A percentile compares a stretch with the other conserved stretches of the same genome.
Conservation (phyloP, 129 eudicot genomes). For the Flaveria brownii region DNA sequence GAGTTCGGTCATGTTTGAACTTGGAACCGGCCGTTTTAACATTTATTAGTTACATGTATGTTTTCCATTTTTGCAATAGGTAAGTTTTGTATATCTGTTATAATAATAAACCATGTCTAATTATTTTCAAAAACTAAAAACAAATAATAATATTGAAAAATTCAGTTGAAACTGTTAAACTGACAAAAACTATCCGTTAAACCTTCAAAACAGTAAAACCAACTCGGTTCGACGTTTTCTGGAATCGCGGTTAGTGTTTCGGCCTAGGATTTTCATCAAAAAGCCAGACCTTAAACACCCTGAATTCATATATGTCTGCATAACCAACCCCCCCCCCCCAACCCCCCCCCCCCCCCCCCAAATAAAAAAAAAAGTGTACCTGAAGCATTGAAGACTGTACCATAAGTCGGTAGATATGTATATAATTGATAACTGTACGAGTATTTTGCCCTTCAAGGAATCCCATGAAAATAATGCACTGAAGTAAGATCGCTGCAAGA, state of each 20-base stretch:
- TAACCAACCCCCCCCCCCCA: no score
- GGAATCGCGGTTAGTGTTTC: background rate
- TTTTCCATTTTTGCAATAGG: background rate
- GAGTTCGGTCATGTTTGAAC: background rate
- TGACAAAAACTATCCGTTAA: background rate
- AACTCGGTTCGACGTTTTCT: background rate
- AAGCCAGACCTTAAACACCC: no score
- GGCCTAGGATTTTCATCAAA: background rate
- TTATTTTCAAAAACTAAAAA: no score
- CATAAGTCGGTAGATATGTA: constrained; percentile 21
- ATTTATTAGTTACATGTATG: no score
- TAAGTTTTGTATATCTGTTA: background rate
- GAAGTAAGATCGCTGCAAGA: background rate
- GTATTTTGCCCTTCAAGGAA: constrained; percentile 11
- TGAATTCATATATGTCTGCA: no score
- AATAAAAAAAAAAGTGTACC: background rate
- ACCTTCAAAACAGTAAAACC: background rate
- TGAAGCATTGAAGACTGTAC: constrained; percentile 19
- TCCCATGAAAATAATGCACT: constrained; percentile 21
- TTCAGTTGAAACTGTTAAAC: background rate
- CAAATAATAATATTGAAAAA: background rate
- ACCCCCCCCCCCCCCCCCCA: no score
- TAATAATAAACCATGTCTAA: background rate
- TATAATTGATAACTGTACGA: background rate
- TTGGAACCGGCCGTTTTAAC: background rate